Base-by-base conservation (phyloP, 208 protist genomes). In the Trypanosoma rangeli region DNA sequence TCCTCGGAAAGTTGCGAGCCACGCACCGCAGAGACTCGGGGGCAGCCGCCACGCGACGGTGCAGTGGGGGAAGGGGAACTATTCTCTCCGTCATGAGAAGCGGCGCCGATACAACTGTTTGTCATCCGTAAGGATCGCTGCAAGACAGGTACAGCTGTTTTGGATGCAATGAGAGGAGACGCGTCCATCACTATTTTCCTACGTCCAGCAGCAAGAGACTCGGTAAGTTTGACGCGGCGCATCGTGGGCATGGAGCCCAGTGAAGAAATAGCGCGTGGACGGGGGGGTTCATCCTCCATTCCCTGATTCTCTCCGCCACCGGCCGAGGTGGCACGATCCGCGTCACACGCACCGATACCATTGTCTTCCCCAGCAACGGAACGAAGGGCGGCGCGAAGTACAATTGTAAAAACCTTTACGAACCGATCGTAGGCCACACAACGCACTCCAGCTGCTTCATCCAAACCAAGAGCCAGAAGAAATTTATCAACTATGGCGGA, bases 341-440 rank as follows among this genome's bases (percentile, higher is more conserved):
- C 42, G 59, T 54, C 31, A 12, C 49, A 29, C 28, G 10, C n/a
- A 48, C 3, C 7, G 62, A 56, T 0, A 68, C 70, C 48, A 56
- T 55, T 55, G 20, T 55, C 28, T 46, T 46, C 15, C 12, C 8
- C 42, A 46, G 33, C 35, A 75, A 42, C 58, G 59, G 68, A 7
- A 78, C 60, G 22, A 59, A 79, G 31, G 70, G 67, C 26, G 52
- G 63, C 79, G 24, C 66, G 64, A 56, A 80, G 78, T 10, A 85
- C 78, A 18, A 57, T 73, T 12, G 72, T 72, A 70, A 89, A 83
- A 35, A 89, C 80, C 54, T 77, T 64, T 5, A 53, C 26, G 48
- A 89, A 89, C 16, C 78, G 75, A 50, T 76, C 76, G 29, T 80
- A 82, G 5, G 68, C 56, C 22, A 83, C 77, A 57, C 62, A 54